Percentiles rank a stretch among this genome's conserved stretches.
Conservation (phyloP, 2,329 filamentous ascomycete species). For the Diaporthe batatas region DNA sequence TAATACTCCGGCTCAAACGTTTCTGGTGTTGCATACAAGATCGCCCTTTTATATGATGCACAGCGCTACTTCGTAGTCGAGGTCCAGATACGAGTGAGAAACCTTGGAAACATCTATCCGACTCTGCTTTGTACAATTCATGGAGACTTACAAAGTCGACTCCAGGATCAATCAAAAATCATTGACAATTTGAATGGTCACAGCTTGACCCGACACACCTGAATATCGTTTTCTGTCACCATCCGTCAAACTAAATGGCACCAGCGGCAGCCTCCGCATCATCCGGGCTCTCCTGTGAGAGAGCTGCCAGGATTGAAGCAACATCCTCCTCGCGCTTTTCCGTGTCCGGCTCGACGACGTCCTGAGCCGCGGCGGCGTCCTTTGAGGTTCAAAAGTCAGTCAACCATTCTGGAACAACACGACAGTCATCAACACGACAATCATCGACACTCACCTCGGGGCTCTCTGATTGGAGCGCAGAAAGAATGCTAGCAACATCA, state of each 20-base stretch:
- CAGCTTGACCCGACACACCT: slow-evolving; percentile 23
- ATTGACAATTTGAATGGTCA: neutral
- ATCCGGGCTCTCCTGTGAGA: slow-evolving; percentile 22
- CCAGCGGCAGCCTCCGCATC: slow-evolving; percentile 11
- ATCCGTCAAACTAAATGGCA: neutral
- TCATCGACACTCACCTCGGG: slow-evolving; percentile 7
- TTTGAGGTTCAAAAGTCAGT: neutral
- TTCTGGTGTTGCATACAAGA: neutral
- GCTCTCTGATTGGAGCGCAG: slow-evolving; percentile 17
- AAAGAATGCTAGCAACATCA: slow-evolving; percentile 23
- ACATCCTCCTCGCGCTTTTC: slow-evolving; percentile 17
- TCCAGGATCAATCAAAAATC: neutral
- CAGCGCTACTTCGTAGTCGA: neutral
- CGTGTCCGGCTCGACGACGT: neutral
- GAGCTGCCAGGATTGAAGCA: slow-evolving; percentile 29
- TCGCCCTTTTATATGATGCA: neutral
- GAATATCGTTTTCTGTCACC: neutral
- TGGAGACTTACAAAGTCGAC: neutral
- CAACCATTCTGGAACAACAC: neutral
- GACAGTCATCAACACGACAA: neutral
- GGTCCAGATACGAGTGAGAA: too few species aligned
- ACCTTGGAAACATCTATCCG: neutral
- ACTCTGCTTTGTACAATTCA: slow-evolving; percentile 5
- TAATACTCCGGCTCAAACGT: neutral
- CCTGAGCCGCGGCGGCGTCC: slow-evolving; percentile 27